Evolutionary conservation across 306 rosid genomes (phyloP), one percentile per base, ranked within the genome.

Genomic region (Quercus aquifolioides): DNA sequence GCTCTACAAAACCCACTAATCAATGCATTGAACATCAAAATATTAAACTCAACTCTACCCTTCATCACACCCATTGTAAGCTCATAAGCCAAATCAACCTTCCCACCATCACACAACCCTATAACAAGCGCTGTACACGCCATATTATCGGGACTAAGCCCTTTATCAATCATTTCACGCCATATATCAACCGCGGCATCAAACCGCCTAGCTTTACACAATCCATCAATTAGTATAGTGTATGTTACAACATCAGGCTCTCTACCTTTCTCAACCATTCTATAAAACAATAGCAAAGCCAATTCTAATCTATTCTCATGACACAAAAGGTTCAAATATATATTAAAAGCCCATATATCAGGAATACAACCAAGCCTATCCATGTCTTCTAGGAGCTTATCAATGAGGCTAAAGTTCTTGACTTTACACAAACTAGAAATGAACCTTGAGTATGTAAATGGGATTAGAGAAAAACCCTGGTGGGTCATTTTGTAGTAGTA

Each of bases 371-470:
- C 97, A 1, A 95, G 83, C 28, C 62, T 46, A 6, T 84, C 86
- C 94, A 92, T 91, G 83, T 95, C 94, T 1, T 63, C 62, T 8
- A 95, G 85, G 4, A 95, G 92, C 28, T 80, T 84, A 19, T 90
- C 87, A 51, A 95, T 87, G 78, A 90, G 85, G 6, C 73, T 28
- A 55, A 92, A 86, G 75, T 89, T 83, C 17, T 82, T 83, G 63
- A 85, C 68, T 58, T 81, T n/a, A 59, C 97, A 92, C 33, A 95
- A 82, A 6, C 91, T 96, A 56, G 94, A 80, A 79, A 95, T 92
- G 89, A 92, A 91, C 84, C 98, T 91, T 6, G 99, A 94, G 86
- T 90, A 95, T 12, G 99, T 95, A 83, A 95, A 92, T 0, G 97
- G 93, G 59, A 87, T 73, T 54, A 95, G 83, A 46, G 98, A 92